A percentile compares a stretch with the other conserved stretches of the same genome.
Evolutionary conservation across 306 rosid genomes (phyloP).

Genomic region (Cucurbita pepo): DNA sequence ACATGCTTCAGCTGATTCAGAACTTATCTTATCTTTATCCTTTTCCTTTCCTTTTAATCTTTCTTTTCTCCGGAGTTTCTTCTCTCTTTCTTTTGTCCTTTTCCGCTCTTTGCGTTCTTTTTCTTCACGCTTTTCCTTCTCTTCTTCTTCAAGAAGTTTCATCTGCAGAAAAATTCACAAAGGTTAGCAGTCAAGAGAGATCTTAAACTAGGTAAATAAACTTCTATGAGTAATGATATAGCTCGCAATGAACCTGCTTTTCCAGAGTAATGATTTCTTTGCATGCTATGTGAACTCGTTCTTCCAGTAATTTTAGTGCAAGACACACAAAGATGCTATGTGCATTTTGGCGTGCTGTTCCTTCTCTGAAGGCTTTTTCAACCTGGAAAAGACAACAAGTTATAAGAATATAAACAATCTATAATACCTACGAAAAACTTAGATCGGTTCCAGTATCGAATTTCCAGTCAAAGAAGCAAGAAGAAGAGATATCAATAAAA

Average conservation of each 20-base stretch:
- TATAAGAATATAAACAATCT: not conserved
- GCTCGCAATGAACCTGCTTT: slow-evolving; percentile 64
- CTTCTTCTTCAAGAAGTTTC: slow-evolving; percentile 99
- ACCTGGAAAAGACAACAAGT: slow-evolving; percentile 35
- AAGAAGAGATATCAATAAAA: not conserved
- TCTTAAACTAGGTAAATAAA: not conserved
- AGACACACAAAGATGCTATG: slow-evolving; percentile 96
- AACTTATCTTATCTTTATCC: slow-evolving; percentile 42
- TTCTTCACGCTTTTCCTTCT: slow-evolving; percentile 94
- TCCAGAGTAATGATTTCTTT: slow-evolving; percentile 90
- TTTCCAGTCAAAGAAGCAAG: not conserved
- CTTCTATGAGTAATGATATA: slow-evolving; percentile 7
- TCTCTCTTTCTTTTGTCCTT: slow-evolving; percentile 83
- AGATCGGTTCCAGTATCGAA: not conserved
- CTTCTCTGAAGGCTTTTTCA: slow-evolving; percentile 98
- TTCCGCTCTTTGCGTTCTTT: slow-evolving; percentile 96
- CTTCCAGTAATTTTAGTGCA: slow-evolving; percentile 89
- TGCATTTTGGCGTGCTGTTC: slow-evolving; percentile 99
- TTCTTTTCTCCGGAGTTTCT: slow-evolving; percentile 86
- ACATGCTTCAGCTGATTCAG: slow-evolving; percentile 27
- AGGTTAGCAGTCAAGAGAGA: slow-evolving; percentile 11
- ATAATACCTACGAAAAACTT: not conserved
- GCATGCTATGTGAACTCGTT: slow-evolving; percentile 91
- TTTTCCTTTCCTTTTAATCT: slow-evolving; percentile 88
- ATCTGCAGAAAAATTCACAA: slow-evolving; percentile 33